Conservation (phyloP, 139 green algal genomes). For the Chlamydomonas incerta region DNA sequence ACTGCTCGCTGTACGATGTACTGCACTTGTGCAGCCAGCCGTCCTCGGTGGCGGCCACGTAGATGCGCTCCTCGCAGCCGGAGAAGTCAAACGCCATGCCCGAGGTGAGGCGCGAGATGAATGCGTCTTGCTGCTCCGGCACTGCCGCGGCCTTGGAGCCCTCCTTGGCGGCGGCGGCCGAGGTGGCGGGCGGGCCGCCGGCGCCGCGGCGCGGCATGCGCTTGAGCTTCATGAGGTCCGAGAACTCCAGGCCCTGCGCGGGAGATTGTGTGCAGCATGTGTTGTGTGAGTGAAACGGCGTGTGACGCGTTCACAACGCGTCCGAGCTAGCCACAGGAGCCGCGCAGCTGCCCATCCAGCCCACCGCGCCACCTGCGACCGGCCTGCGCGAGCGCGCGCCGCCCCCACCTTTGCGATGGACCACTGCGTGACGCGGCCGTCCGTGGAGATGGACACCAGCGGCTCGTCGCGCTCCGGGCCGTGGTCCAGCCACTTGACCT, state of each 20-base stretch:
- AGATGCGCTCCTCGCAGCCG: slow-evolving; percentile 73
- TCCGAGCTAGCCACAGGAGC: no score
- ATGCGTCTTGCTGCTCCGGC: slow-evolving; percentile 66
- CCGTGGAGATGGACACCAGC: slow-evolving; percentile 89
- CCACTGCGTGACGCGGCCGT: slow-evolving; percentile 88
- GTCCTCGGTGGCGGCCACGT: slow-evolving; percentile 87
- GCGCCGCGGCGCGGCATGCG: slow-evolving; percentile 56
- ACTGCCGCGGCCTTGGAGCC: neutral
- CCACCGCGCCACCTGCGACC: no score
- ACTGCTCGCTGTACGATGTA: slow-evolving; percentile 86
- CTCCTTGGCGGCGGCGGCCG: slow-evolving; percentile 15
- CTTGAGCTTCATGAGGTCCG: slow-evolving; percentile 89
- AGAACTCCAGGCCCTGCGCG: slow-evolving; percentile 77
- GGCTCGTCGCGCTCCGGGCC: slow-evolving; percentile 79
- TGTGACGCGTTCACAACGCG: no score
- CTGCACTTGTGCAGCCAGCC: slow-evolving; percentile 89
- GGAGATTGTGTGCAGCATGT: no score
- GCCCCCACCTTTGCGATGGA: slow-evolving; percentile 74
- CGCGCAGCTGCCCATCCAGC: no score
- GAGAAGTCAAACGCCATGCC: slow-evolving; percentile 91
- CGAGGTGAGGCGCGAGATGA: slow-evolving; percentile 80
- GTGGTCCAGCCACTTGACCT: slow-evolving; percentile 80
- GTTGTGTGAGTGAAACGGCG: no score
- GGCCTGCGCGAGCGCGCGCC: no score
- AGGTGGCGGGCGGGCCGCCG: neutral